A percentile compares a stretch with the other conserved stretches of the same genome.
phyloP scores from a whole-genome alignment of 1,284 basidiomycete genomes.

The Ceratobasidium sp. region DNA sequence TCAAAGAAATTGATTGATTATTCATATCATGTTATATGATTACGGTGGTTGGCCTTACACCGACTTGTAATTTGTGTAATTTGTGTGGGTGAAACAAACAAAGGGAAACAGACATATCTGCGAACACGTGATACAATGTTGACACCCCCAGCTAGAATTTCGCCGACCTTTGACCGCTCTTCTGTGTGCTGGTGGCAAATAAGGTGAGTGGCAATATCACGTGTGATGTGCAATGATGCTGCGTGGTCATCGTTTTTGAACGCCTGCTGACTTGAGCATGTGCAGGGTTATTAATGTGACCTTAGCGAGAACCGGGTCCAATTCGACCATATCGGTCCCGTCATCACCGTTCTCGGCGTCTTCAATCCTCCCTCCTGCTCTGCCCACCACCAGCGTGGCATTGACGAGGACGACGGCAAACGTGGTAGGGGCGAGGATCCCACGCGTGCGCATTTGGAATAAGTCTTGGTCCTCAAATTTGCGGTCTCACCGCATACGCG shows the following conservation, averaged over 20 bases:
- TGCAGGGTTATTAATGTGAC: conserved; percentile 4
- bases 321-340: background rate
- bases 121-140: background rate
- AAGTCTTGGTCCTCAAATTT: background rate
- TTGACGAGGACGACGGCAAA: background rate
- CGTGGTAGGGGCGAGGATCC: conserved; percentile 14
- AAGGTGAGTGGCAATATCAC: background rate
- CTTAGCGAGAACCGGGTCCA: background rate
- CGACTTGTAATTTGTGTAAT: too few relatives aligned
- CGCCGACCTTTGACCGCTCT: too few relatives aligned
- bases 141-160: too few relatives aligned
- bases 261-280: conserved; percentile 19
- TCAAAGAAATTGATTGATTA: too few relatives aligned
- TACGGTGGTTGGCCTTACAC: too few relatives aligned
- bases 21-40: too few relatives aligned
- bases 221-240: conserved; percentile 30
- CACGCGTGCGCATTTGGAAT: conserved; percentile 6
- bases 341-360: conserved; percentile 2
- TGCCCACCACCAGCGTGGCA: background rate
- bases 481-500: conserved; percentile 3
- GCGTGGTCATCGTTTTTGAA: background rate
- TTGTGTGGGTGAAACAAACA: too few relatives aligned
- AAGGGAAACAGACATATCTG: too few relatives aligned
- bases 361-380: background rate
- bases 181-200: too few relatives aligned